Evolutionary conservation across 257 asterid species (phyloP).

Genomic region (Hygrophila difformis): DNA sequence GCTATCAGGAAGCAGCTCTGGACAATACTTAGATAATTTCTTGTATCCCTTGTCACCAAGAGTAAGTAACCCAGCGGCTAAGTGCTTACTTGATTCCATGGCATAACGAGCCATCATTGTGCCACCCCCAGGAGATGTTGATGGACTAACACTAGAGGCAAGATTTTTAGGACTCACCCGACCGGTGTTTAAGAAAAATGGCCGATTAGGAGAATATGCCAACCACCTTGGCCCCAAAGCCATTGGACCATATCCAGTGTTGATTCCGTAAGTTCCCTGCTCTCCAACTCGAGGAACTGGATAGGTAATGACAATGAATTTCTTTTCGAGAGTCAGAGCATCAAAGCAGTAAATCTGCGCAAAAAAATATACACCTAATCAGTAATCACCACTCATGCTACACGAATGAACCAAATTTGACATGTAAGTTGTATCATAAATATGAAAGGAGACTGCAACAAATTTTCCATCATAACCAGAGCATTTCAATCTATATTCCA

Average conservation of each 20-base stretch:
- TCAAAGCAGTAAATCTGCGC: slow-evolving; percentile 61
- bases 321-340: slow-evolving; percentile 54
- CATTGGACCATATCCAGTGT: slow-evolving; percentile 66
- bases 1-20: slow-evolving; percentile 59
- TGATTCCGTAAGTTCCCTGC: slow-evolving; percentile 46
- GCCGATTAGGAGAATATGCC: slow-evolving; percentile 66
- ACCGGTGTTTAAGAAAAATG: slow-evolving; percentile 41
- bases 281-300: slow-evolving; percentile 65
- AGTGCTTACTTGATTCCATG: slow-evolving; percentile 28
- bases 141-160: slow-evolving; percentile 47
- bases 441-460: too few relatives aligned
- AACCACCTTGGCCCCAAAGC: slow-evolving; percentile 80
- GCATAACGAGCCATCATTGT: slow-evolving; percentile 66
- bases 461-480: too few relatives aligned
- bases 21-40: slow-evolving; percentile 46
- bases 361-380: too few relatives aligned
- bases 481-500: too few relatives aligned
- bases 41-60: slow-evolving; percentile 71
- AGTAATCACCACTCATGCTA: too few relatives aligned
- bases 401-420: too few relatives aligned
- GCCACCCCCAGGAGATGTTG: slow-evolving; percentile 57
- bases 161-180: slow-evolving; percentile 50
- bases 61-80: slow-evolving; percentile 53
- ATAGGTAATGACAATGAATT: slow-evolving; percentile 50
- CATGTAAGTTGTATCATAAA: too few relatives aligned